phyloP scores from a whole-genome alignment of 2,329 filamentous ascomycete species.

The Knufia petricola region DNA sequence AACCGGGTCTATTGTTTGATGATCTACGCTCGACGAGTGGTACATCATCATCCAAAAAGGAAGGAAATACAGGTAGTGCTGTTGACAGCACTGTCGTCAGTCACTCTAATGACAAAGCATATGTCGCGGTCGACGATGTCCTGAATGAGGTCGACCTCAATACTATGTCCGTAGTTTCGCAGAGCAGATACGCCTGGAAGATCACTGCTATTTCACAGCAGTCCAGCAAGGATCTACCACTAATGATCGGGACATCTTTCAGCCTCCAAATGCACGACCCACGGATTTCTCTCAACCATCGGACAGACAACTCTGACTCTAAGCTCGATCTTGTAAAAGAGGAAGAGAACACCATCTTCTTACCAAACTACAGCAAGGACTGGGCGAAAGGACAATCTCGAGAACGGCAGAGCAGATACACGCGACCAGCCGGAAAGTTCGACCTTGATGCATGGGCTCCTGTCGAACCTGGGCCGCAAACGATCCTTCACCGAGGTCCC shows the following conservation, averaged over 20 bases:
- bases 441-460: conserved; percentile 47
- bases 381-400: neutral
- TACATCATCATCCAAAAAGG: conserved; percentile 32
- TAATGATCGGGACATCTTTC: conserved; percentile 75
- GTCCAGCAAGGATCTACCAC: conserved; percentile 53
- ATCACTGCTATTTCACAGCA: conserved; percentile 71
- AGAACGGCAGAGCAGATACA: neutral
- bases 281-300: conserved; percentile 35
- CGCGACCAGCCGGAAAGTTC: neutral
- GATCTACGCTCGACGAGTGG: conserved; percentile 22
- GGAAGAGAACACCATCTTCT: conserved; percentile 11
- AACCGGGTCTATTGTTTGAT: conserved; percentile 55
- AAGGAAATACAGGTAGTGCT: conserved; percentile 37
- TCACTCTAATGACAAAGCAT: conserved; percentile 56
- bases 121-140: conserved; percentile 67
- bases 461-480: conserved; percentile 71
- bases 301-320: neutral
- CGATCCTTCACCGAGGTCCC: conserved; percentile 65
- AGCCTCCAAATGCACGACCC: conserved; percentile 78
- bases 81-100: conserved; percentile 79
- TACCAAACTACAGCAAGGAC: conserved; percentile 13
- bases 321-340: neutral
- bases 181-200: conserved; percentile 66
- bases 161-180: conserved; percentile 59
- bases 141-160: conserved; percentile 75